Conservation (phyloP, 768 basidiomycete species). For the Candolleomyces eurysporus region DNA sequence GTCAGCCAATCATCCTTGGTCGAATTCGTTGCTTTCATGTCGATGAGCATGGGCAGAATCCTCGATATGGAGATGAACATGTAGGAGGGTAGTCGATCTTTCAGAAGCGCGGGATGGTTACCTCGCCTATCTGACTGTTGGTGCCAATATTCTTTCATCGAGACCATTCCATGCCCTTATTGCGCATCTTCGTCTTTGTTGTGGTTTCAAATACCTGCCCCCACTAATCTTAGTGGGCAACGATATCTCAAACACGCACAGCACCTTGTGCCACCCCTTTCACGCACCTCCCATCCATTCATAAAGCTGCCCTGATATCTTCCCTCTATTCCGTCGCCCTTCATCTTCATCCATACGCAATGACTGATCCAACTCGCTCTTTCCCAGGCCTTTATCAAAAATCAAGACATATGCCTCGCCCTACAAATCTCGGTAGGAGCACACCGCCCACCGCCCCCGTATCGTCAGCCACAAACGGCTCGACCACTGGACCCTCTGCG, state of each 20-base stretch:
- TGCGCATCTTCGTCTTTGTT: background rate
- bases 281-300: background rate
- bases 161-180: background rate
- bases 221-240: background rate
- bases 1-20: background rate
- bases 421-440: conserved; percentile 52
- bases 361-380: background rate
- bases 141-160: too few species aligned
- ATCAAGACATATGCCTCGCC: conserved; percentile 74
- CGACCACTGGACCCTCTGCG: conserved; percentile 6
- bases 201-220: background rate
- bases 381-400: conserved; percentile 80
- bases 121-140: too few species aligned
- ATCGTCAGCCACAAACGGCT: background rate
- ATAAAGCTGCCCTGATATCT: background rate
- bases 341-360: background rate
- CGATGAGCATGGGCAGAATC: background rate
- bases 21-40: too few species aligned
- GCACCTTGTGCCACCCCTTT: background rate
- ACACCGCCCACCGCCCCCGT: conserved; percentile 21
- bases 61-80: background rate
- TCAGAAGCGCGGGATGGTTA: too few species aligned
- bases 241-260: background rate
- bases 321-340: background rate
- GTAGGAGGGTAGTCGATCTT: background rate